Evolutionary conservation across 2,329 filamentous ascomycete species (phyloP), one percentile per base, ranked within the genome.

Genomic region (Seiridium cupressi): DNA sequence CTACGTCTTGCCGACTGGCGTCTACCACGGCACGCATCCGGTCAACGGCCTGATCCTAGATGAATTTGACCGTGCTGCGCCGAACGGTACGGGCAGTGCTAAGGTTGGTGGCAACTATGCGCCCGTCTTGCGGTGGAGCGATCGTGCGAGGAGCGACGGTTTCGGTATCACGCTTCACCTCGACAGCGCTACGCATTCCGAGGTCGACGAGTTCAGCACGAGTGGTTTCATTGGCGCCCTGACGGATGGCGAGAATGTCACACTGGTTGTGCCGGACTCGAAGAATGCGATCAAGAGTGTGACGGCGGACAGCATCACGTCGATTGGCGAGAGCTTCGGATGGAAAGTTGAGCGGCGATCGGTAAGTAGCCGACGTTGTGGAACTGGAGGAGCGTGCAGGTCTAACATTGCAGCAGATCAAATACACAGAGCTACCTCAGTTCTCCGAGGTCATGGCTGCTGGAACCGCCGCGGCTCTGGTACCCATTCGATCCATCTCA

Each of bases 61-160:
- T 70, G 89, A 95, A 36, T 98, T 98, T 72, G 94, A 98, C 75
- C 91, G 94, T 36, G 86, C 93, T 0, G 94, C 94, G n/a, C 94
- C 95, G 1, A 87, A 93, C 68, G 94, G 94, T 1, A 96, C 91
- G 0, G 94, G 94, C 0, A 89, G 87, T 63, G 94, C 92, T n/a
- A 98, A 98, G 78, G 84, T 98, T 3, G 94, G 95, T 34, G 95
- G 94, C 11, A 98, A 98, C 78, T 98, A 98, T 72, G 94, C 93
- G 8, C 94, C 94, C 3, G 94, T 98, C 4, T 77, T 98, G 69
- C 83, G 90, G 59, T 93, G 92, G 83, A 96, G 91, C 71, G 93
- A 96, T 68, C 89, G 85, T 70, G 94, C 95, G 1, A 81, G 89
- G 60, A 79, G 81, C 18, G 85, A 92, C 61, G 94, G 94, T 38